Conservation (phyloP, 2,329 filamentous ascomycete species). For the Fusarium incarnatum region DNA sequence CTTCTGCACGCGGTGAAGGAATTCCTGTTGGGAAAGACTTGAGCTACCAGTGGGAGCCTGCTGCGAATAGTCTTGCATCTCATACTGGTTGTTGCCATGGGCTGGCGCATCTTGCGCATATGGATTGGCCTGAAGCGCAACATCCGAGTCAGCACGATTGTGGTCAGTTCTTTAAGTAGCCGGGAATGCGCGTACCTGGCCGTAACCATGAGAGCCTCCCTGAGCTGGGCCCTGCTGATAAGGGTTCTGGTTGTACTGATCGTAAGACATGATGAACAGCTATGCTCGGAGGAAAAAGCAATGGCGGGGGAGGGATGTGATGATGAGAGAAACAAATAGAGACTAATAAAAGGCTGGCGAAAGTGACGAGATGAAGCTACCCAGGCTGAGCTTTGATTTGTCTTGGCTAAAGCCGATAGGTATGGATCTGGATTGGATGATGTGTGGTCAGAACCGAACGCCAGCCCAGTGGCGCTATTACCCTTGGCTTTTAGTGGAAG, state of each 20-base stretch:
- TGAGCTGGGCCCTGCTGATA: slow-evolving; percentile 67
- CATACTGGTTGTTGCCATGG: slow-evolving; percentile 60
- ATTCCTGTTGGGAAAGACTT: slow-evolving; percentile 71
- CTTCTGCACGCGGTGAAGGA: slow-evolving; percentile 73
- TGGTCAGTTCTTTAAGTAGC: slow-evolving; percentile 11
- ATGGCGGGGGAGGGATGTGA: slow-evolving; percentile 36
- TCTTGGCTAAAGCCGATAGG: slow-evolving; percentile 18
- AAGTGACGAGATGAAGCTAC: slow-evolving; percentile 38
- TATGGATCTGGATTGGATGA: slow-evolving; percentile 14
- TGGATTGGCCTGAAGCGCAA: slow-evolving; percentile 43
- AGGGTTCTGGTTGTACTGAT: slow-evolving; percentile 73
- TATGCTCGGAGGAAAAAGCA: slow-evolving; percentile 35
- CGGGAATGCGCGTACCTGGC: slow-evolving; percentile 53
- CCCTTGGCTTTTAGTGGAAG: slow-evolving; percentile 26
- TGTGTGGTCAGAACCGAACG: slow-evolving; percentile 9
- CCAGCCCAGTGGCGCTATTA: slow-evolving; percentile 16
- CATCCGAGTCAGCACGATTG: slow-evolving; percentile 32
- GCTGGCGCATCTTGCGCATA: slow-evolving; percentile 46
- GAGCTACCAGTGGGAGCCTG: slow-evolving; percentile 43
- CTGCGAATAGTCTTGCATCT: slow-evolving; percentile 65
- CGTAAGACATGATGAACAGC: slow-evolving; percentile 66
- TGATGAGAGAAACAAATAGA: slow-evolving; percentile 40
- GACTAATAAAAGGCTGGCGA: slow-evolving; percentile 34
- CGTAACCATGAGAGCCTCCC: slow-evolving; percentile 60
- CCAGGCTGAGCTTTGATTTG: slow-evolving; percentile 28